These are phyloP conservation scores for Manihot esculenta DNA, from an alignment of 441 rosid species.

Conservation along the genomic window DNA sequence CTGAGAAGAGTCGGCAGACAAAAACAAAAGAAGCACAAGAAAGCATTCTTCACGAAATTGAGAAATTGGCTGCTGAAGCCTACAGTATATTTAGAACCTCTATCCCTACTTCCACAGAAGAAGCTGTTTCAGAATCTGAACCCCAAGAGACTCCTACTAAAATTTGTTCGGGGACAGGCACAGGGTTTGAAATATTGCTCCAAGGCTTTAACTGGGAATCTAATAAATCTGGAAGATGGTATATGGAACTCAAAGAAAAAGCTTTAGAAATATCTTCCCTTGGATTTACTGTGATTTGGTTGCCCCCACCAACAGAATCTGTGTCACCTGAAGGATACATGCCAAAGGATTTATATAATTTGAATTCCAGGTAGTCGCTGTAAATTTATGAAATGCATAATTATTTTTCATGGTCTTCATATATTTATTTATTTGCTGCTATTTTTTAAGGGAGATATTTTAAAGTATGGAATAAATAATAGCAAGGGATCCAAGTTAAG, in stretches of 20 bases:
- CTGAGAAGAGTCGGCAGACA: constrained; percentile 34
- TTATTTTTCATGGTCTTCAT: background rate
- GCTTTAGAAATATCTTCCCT: constrained; percentile 65
- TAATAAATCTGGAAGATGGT: constrained; percentile 87
- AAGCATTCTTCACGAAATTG: constrained; percentile 90
- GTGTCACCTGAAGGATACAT: constrained; percentile 99
- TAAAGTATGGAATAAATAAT: background rate
- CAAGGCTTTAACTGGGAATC: constrained; percentile 99
- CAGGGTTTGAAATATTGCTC: constrained; percentile 85
- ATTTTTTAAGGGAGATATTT: constrained; percentile 9
- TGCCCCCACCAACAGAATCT: constrained; percentile 97
- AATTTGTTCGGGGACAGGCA: constrained; percentile 72
- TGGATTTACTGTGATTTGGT: constrained; percentile 89
- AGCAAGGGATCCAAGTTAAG: background rate
- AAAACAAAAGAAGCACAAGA: constrained; percentile 75
- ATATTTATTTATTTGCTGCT: background rate
- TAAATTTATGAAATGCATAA: background rate
- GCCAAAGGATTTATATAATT: constrained; percentile 89
- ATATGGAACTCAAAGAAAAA: constrained; percentile 68
- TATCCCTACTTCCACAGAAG: constrained; percentile 56
- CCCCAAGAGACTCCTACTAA: constrained; percentile 35
- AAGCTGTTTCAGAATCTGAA: constrained; percentile 44
- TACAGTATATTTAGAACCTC: constrained; percentile 88
- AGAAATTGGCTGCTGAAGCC: constrained; percentile 97
- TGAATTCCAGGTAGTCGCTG: constrained; percentile 75